A percentile compares a stretch with the other conserved stretches of the same genome.
Evolutionary conservation across 352 stramenopile genomes (phyloP).

Genomic region (Globisporangium rhizosaccharum): DNA sequence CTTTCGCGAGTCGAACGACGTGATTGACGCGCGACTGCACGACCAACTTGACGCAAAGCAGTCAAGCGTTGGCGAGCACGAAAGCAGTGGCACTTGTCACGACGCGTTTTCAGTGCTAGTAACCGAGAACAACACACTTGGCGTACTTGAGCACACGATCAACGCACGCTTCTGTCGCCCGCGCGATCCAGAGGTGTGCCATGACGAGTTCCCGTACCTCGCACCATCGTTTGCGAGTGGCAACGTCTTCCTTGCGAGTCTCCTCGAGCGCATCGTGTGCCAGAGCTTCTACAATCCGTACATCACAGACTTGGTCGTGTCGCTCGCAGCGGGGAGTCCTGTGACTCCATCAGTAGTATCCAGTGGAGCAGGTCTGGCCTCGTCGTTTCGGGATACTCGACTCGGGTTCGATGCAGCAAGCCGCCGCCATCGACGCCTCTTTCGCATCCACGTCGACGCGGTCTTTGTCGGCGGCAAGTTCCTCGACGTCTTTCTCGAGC

Average conservation of each 20-base stretch:
- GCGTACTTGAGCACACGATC: slow-evolving; percentile 35
- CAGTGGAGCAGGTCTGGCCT: not conserved
- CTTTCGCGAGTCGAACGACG: slow-evolving; percentile 29
- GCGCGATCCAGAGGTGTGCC: slow-evolving; percentile 32
- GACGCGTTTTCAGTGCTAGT: not conserved
- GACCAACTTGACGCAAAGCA: slow-evolving; percentile 26
- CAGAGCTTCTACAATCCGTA: slow-evolving; percentile 82
- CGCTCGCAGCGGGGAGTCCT: slow-evolving; percentile 34
- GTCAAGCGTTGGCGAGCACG: not conserved
- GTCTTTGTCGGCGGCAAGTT: slow-evolving; percentile 36
- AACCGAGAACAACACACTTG: slow-evolving; percentile 24
- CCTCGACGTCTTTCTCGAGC: slow-evolving; percentile 38
- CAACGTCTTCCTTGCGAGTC: slow-evolving; percentile 44
- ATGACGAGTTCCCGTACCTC: slow-evolving; percentile 47
- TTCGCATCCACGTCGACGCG: slow-evolving; percentile 32
- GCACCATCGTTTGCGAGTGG: slow-evolving; percentile 49
- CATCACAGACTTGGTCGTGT: slow-evolving; percentile 54
- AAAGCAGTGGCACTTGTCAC: not conserved
- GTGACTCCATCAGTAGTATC: not conserved
- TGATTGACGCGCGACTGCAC: slow-evolving; percentile 31
- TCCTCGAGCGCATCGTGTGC: slow-evolving; percentile 61
- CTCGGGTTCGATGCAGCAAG: not conserved
- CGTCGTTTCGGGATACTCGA: not conserved
- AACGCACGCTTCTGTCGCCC: slow-evolving; percentile 54
- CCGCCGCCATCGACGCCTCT: slow-evolving; percentile 18